Conservation (phyloP, 1,284 basidiomycete species). For the Athelia psychrophila region DNA sequence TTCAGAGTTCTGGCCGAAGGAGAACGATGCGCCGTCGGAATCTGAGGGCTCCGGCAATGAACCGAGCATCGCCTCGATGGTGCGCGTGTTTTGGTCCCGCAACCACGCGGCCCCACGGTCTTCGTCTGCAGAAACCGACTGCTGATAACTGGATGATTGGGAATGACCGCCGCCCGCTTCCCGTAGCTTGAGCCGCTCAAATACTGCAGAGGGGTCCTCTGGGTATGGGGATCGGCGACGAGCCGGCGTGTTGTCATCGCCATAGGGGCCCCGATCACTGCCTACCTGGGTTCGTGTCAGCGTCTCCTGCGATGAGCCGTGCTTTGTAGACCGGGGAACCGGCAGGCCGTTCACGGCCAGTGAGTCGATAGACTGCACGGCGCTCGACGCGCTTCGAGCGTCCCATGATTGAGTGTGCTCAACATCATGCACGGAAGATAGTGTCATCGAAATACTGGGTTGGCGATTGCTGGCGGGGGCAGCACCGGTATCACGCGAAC, state of each 20-base stretch:
- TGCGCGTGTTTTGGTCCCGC: conserved; percentile 72
- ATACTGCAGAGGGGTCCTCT: conserved; percentile 47
- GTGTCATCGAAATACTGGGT: not conserved
- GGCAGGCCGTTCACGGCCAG: not conserved
- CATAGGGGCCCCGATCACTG: conserved; percentile 20
- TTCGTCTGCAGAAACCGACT: conserved; percentile 36
- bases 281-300: conserved; percentile 6
- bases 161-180: conserved; percentile 38
- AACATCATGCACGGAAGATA: not conserved
- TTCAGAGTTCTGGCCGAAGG: conserved; percentile 30
- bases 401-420: not conserved
- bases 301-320: not conserved
- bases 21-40: conserved; percentile 46
- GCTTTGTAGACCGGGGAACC: conserved; percentile 6
- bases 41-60: conserved; percentile 56
- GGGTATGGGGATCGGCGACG: conserved; percentile 30
- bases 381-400: not conserved
- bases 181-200: conserved; percentile 53
- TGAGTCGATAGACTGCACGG: conserved; percentile 2
- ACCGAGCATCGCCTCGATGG: conserved; percentile 59
- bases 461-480: not conserved
- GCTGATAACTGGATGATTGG: conserved; percentile 41
- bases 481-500: conserved; percentile 56
- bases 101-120: conserved; percentile 81
- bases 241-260: conserved; percentile 25